phyloP scores from a whole-genome alignment of 1,284 basidiomycete species.

The Schizophyllum commune region DNA sequence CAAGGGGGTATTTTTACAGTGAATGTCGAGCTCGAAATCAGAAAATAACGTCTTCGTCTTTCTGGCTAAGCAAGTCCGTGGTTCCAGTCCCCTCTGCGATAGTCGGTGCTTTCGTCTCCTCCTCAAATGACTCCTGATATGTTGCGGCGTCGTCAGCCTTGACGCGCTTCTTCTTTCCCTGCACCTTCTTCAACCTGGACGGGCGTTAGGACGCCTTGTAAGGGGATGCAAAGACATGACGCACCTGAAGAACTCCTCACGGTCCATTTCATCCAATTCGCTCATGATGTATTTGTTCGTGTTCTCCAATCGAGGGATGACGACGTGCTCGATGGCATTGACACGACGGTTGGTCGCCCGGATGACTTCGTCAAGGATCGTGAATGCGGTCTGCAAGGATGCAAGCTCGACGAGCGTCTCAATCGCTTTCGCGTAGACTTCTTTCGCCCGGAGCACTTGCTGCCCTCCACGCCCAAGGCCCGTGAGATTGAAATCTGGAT shows the following conservation, averaged over 20 bases:
- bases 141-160: slow-evolving; percentile 31
- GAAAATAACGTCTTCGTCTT: slow-evolving; percentile 91
- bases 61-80: slow-evolving; percentile 69
- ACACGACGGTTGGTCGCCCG: slow-evolving; percentile 96
- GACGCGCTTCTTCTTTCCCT: slow-evolving; percentile 94
- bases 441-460: slow-evolving; percentile 88
- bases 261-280: slow-evolving; percentile 95
- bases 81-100: slow-evolving; percentile 23
- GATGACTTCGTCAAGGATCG: slow-evolving; percentile 98
- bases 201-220: slow-evolving; percentile 1
- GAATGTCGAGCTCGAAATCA: slow-evolving; percentile 24
- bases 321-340: slow-evolving; percentile 97
- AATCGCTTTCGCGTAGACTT: slow-evolving; percentile 95
- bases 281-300: slow-evolving; percentile 97
- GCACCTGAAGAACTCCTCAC: slow-evolving; percentile 96
- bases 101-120: slow-evolving; percentile 25
- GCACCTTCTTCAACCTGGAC: slow-evolving; percentile 84
- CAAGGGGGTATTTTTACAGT: not conserved
- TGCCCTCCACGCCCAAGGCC: slow-evolving; percentile 96
- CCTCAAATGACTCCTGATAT: slow-evolving; percentile 11
- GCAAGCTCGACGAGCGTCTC: slow-evolving; percentile 97
- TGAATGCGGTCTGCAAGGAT: slow-evolving; percentile 96
- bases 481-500: slow-evolving; percentile 93
- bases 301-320: slow-evolving; percentile 94
- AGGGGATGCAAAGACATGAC: not conserved